Percentiles rank a stretch among this genome's conserved stretches.
phyloP scores from a whole-genome alignment of 352 stramenopile species.

The Phytophthora agathidicida region DNA sequence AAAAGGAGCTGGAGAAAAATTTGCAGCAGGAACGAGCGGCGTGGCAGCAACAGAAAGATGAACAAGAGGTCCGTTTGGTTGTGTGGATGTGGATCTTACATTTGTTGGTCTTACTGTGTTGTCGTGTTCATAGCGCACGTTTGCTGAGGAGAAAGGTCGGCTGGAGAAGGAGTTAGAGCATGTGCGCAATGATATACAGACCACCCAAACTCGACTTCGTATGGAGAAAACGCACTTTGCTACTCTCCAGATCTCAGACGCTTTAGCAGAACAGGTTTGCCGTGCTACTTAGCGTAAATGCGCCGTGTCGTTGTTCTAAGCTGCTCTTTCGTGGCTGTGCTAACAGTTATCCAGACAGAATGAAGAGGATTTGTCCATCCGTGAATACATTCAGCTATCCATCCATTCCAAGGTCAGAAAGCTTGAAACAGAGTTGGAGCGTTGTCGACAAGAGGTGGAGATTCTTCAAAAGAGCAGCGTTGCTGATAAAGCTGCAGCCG shows the following conservation, averaged over 20 bases:
- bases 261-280: constrained; percentile 60
- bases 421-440: constrained; percentile 47
- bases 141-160: constrained; percentile 14
- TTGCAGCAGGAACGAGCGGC: constrained; percentile 48
- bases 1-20: constrained; percentile 55
- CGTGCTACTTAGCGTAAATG: neutral
- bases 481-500: constrained; percentile 40
- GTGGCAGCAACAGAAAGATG: constrained; percentile 26
- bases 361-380: constrained; percentile 58
- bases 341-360: constrained; percentile 53
- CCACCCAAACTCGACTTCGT: constrained; percentile 43
- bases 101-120: neutral
- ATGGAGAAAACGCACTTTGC: constrained; percentile 72
- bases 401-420: constrained; percentile 52
- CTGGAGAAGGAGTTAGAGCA: constrained; percentile 34
- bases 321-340: neutral
- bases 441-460: constrained; percentile 45
- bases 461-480: constrained; percentile 26
- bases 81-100: neutral
- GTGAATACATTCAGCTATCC: constrained; percentile 64
- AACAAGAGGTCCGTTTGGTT: constrained; percentile 32
- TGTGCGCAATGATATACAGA: constrained; percentile 27
- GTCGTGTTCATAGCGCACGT: constrained; percentile 3
- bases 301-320: neutral
- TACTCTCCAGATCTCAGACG: constrained; percentile 69